Base-by-base conservation (phyloP, 139 green algal genomes). In the Pseudopediastrum boryanum region DNA sequence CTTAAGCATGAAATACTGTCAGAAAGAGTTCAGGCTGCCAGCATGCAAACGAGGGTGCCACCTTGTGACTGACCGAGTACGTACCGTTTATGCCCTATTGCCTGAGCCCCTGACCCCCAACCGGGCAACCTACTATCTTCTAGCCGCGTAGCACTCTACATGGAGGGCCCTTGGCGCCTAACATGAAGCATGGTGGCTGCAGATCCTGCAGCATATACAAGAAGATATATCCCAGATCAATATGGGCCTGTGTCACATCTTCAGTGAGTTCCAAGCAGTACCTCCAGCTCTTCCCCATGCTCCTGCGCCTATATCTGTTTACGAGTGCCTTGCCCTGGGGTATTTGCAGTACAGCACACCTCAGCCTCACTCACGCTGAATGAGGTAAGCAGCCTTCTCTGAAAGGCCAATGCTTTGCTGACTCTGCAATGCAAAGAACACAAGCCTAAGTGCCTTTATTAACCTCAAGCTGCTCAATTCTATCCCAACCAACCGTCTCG, bases 311-410 rank as follows among this genome's bases (percentile, higher is more conserved):
- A 29, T 29, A 66, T 19, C 25, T 13, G 12, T 25, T 12, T 16
- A 33, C 13, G 1, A 33, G 31, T 19, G 63, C 33, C 23, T 31
- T 2, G 4, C 38, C 16, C n/a, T n/a, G 12, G 33, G 25, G 13
- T 41, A 25, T 70, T 12, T 71, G 70, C 79, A 89, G 80, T 93
- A 21, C 84, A 90, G 64, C 89, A 94, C 81, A 94, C 89, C 0
- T 87, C 77, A 35, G 89, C 89, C 23, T 87, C 75, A 2, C 78
- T 94, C 2, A 93, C 89, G 33, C 91, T 93, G 66, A 93, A 93
- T 71, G 89, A 93, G 85, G 86, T 90, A 42, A 12, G 63, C 8
- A 42, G n/a, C n/a, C n/a, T n/a, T n/a, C n/a, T n/a, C n/a, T n/a
- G n/a, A n/a, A n/a, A n/a, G n/a, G n/a, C n/a, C n/a, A n/a, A n/a